Evolutionary conservation across 441 rosid species (phyloP), one percentile per base, ranked within the genome.

Genomic region (Brassica balearica): DNA sequence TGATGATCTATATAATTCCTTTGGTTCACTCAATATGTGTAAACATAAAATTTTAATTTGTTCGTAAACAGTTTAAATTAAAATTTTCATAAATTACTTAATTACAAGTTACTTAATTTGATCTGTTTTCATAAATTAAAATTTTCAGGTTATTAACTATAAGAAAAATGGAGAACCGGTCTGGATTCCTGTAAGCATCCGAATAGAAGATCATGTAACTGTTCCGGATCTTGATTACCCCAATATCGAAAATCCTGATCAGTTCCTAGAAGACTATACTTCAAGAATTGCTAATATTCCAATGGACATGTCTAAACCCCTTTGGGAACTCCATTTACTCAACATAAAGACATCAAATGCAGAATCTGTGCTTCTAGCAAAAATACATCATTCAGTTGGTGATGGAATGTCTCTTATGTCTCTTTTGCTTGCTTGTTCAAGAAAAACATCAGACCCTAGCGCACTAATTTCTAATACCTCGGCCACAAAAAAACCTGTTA

Each of bases 401-500:
- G 85, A 88, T 19, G 83, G 87, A 12, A 75, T 79, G 62, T 87
- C 89, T 29, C 88, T 86, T 15, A 82, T 87, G 75, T 87, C 91
- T 43, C 84, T 80, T 48, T 59, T 87, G 36, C 77, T 80, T 1
- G 89, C 89, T 2, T 80, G 87, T 41, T 80, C 86, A 11, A 65
- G 82, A 8, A 68, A 82, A 68, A 71, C 20, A 10, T 75, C 81
- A 0, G 82, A 86, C 65, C 84, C 89, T 3, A 65, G 17, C 5
- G 82, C 79, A n/a, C 61, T 51, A 51, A 51, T 86, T 51, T 85
- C 85, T 19, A 82, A 64, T 34, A 22, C 82, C 6, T 58, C 80
- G 0, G 29, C 51, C 8, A 53, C 80, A 14, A 77, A 0, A 76
- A 61, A 46, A 76, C 38, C 36, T 6, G 64, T 46, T 8, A 9